Base-by-base conservation (phyloP, 225 moss, liverwort and hornwort species). In the Thuidium tamariscinum region DNA sequence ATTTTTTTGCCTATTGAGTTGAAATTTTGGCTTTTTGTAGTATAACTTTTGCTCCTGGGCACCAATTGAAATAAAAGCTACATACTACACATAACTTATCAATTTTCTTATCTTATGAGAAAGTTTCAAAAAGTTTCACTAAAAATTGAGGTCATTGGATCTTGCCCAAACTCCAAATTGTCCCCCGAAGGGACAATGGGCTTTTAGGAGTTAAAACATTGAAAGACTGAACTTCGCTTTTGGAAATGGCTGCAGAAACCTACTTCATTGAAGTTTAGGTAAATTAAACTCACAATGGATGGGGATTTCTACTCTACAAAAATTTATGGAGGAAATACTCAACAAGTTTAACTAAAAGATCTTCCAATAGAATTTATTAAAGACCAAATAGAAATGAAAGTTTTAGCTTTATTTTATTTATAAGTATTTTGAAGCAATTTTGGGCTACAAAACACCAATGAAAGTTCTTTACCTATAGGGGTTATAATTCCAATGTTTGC, bases 291-390 rank as follows among this genome's bases (percentile, higher is more conserved):
- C 7, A 5, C 29, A 29, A 29, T 29, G 2, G 8, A 5, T 71
- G 29, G 17, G 3, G 6, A 17, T 29, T 46, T 46, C 29, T 0
- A 46, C 2, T 10, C 0, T 27, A n/a, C n/a, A n/a, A 0, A 70
- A 70, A 41, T 41, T 41, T 42, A 14, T 1, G 0, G 1, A 71
- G 3, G 5, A 44, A 17, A 29, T 5, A 44, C 2, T 71, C 10
- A 1, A 44, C 3, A 27, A 27, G 2, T 44, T 16, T 27, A 70
- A 2, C 44, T 41, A 16, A 26, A 44, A 2, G 2, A 27, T 16
- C 5, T 5, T 42, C 15, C 9, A 9, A 70, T 44, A 10, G 3
- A 0, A 27, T 70, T 0, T 16, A 2, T 16, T 9, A 27, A 44
- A 71, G 44, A 44, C 1, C 10, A 70, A 46, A 46, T 71, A 16